Evolutionary conservation across 495 filamentous ascomycete genomes (phyloP).

Genomic region (Aspergillus campestris): DNA sequence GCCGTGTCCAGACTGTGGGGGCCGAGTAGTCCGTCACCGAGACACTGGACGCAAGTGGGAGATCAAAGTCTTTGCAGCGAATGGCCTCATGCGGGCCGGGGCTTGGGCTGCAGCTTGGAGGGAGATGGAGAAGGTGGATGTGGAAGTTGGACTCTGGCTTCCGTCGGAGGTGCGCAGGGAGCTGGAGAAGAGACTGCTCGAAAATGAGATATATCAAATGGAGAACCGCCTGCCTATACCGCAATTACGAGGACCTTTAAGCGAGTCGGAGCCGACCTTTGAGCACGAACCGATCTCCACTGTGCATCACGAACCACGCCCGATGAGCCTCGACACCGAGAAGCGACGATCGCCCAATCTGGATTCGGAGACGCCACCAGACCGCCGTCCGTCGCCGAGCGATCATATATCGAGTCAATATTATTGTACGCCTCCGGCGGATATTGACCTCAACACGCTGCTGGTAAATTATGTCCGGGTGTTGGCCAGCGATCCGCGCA

Average conservation of each 20-base stretch:
- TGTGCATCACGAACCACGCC: too few relatives aligned
- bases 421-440: slow-evolving; percentile 2
- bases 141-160: slow-evolving; percentile 73
- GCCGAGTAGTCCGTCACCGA: slow-evolving; percentile 41
- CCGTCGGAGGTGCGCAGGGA: slow-evolving; percentile 42
- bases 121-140: slow-evolving; percentile 96
- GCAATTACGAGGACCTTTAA: slow-evolving; percentile 11
- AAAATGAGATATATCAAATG: slow-evolving; percentile 12
- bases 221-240: slow-evolving; percentile 7
- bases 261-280: slow-evolving; percentile 1
- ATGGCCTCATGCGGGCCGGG: slow-evolving; percentile 83
- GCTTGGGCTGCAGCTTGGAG: slow-evolving; percentile 92
- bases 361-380: too few relatives aligned
- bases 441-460: slow-evolving; percentile 48
- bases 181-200: slow-evolving; percentile 33
- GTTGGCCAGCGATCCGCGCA: slow-evolving; percentile 59
- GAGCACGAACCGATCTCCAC: too few relatives aligned
- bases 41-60: slow-evolving; percentile 57
- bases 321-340: too few relatives aligned
- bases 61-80: slow-evolving; percentile 83
- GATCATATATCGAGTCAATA: too few relatives aligned
- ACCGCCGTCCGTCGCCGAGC: too few relatives aligned
- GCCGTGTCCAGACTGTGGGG: slow-evolving; percentile 55
- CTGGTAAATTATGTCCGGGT: slow-evolving; percentile 61
- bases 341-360: too few relatives aligned